A percentile compares a stretch with the other conserved stretches of the same genome.
phyloP scores from a whole-genome alignment of 192 early-diverging fungal species.

The Mortierella antarctica region DNA sequence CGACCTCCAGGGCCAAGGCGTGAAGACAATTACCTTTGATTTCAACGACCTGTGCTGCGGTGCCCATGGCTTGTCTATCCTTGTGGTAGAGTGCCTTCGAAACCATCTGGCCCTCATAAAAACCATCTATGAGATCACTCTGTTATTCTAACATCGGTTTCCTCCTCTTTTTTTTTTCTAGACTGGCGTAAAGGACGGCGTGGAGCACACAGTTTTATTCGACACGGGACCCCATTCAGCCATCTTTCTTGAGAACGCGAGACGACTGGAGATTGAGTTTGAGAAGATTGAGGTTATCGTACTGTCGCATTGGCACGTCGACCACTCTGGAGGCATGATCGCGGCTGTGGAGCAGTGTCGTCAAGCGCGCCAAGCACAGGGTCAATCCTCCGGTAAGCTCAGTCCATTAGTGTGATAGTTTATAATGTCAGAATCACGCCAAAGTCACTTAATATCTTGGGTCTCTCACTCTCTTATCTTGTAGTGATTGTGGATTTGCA shows the following conservation, averaged over 20 bases:
- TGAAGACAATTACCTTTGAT: slow-evolving; percentile 28
- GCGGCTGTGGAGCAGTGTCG: slow-evolving; percentile 34
- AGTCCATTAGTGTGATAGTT: neutral
- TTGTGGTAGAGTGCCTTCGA: slow-evolving; percentile 23
- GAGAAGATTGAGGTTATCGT: slow-evolving; percentile 50
- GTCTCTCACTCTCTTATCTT: neutral
- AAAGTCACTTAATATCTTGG: neutral
- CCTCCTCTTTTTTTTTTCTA: slow-evolving; percentile 2
- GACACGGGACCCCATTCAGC: slow-evolving; percentile 50
- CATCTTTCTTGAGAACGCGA: slow-evolving; percentile 54
- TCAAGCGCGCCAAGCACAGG: slow-evolving; percentile 8
- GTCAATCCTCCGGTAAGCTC: slow-evolving; percentile 13
- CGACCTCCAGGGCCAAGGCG: neutral
- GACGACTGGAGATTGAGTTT: slow-evolving; percentile 46
- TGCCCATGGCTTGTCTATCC: slow-evolving; percentile 51
- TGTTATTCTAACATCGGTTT: neutral
- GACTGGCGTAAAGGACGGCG: slow-evolving; percentile 35
- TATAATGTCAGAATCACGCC: neutral
- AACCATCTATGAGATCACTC: no score
- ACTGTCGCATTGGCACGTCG: slow-evolving; percentile 49
- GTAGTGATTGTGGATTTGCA: slow-evolving; percentile 39
- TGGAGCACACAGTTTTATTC: slow-evolving; percentile 44
- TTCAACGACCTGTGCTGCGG: slow-evolving; percentile 49
- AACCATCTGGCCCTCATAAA: neutral
- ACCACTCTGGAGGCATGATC: slow-evolving; percentile 50